A percentile compares a stretch with the other conserved stretches of the same genome.
Conservation (phyloP, 805 yeast genomes). For the Isabelozyma heimii region DNA sequence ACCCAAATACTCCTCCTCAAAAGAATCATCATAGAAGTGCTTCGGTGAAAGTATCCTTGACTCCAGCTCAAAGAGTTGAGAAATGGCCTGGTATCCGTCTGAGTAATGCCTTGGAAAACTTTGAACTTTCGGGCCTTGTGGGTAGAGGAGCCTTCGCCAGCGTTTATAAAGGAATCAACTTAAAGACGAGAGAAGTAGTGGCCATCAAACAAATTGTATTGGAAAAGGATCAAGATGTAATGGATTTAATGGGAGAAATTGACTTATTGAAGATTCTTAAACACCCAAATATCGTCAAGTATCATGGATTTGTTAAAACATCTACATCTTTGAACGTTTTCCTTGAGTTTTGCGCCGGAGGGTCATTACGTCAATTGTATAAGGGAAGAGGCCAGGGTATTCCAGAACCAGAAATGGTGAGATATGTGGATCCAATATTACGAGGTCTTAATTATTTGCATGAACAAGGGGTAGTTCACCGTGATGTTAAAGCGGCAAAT, state of each 20-base stretch:
- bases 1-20: slow-evolving; percentile 3
- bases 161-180: slow-evolving; percentile 74
- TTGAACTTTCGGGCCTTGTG: slow-evolving; percentile 56
- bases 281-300: slow-evolving; percentile 66
- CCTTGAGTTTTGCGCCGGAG: slow-evolving; percentile 61
- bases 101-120: slow-evolving; percentile 45
- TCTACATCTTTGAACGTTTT: slow-evolving; percentile 53
- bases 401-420: slow-evolving; percentile 51
- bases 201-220: slow-evolving; percentile 80
- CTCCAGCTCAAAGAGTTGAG: slow-evolving; percentile 54
- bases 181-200: slow-evolving; percentile 61
- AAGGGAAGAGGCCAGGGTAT: slow-evolving; percentile 48
- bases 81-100: slow-evolving; percentile 38
- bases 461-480: slow-evolving; percentile 70
- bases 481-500: slow-evolving; percentile 95
- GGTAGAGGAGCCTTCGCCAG: slow-evolving; percentile 93
- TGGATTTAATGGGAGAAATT: slow-evolving; percentile 61
- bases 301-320: slow-evolving; percentile 64
- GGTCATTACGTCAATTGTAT: slow-evolving; percentile 57
- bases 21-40: slow-evolving; percentile 18
- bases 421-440: slow-evolving; percentile 53
- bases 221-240: slow-evolving; percentile 44
- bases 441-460: slow-evolving; percentile 64
- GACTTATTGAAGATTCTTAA: slow-evolving; percentile 61
- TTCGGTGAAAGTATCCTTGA: slow-evolving; percentile 39